Percentiles rank a stretch among this genome's conserved stretches.
Evolutionary conservation across 2,329 filamentous ascomycete species (phyloP).

Genomic region (Akanthomyces lecanii): DNA sequence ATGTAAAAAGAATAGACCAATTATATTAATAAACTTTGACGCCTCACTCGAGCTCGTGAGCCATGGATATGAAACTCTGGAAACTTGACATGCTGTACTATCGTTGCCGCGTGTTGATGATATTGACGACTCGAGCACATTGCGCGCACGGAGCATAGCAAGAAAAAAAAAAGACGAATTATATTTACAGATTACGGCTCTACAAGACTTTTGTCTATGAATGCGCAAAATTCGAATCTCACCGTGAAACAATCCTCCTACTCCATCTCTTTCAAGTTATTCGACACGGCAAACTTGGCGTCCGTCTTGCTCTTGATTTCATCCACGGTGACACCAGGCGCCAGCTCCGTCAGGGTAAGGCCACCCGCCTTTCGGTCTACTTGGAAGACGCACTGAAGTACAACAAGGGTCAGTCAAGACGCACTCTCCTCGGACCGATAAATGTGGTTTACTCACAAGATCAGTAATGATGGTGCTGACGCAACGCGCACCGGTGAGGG

Average conservation of each 20-base stretch:
- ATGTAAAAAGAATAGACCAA: too few relatives aligned
- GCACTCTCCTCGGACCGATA: background rate
- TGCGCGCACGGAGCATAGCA: too few relatives aligned
- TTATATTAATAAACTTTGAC: too few relatives aligned
- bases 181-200: too few relatives aligned
- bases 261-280: slow-evolving; percentile 48
- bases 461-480: slow-evolving; percentile 72
- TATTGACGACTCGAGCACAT: too few relatives aligned
- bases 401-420: background rate
- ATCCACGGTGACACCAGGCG: slow-evolving; percentile 63
- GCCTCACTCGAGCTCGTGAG: too few relatives aligned
- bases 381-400: slow-evolving; percentile 61
- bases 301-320: slow-evolving; percentile 67
- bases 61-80: too few relatives aligned
- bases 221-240: too few relatives aligned
- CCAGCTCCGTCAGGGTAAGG: slow-evolving; percentile 65
- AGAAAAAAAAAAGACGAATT: too few relatives aligned
- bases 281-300: slow-evolving; percentile 60
- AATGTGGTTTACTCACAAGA: slow-evolving; percentile 49
- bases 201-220: too few relatives aligned
- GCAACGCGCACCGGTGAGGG: slow-evolving; percentile 61
- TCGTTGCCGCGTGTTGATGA: too few relatives aligned
- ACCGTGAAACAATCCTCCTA: slow-evolving; percentile 18
- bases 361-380: slow-evolving; percentile 59
- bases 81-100: too few relatives aligned